phyloP scores from a whole-genome alignment of 345 rosid genomes.

The Sisymbrium altissimum region DNA sequence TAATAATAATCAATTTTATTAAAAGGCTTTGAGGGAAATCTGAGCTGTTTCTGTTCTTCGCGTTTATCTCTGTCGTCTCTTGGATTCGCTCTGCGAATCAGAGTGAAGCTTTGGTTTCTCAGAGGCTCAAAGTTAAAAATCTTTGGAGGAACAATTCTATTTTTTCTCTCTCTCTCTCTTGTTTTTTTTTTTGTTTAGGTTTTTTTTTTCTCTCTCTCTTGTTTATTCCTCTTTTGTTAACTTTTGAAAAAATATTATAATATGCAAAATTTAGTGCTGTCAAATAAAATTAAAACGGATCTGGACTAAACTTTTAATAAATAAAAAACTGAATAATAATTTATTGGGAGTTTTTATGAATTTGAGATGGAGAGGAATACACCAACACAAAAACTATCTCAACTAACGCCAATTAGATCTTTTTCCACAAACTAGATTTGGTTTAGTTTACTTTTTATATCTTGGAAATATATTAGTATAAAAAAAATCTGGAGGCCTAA shows the following conservation, averaged over 20 bases:
- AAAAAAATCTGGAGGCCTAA: not conserved
- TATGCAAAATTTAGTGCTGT: not conserved
- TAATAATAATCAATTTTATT: not conserved
- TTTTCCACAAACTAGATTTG: not conserved
- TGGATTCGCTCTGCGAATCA: constrained; percentile 71
- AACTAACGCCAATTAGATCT: not conserved
- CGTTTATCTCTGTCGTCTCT: constrained; percentile 43
- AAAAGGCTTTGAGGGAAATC: constrained; percentile 1
- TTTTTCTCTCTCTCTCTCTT: constrained; percentile 15
- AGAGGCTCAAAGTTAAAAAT: constrained; percentile 39
- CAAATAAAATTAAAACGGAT: constrained; percentile 3
- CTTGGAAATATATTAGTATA: not conserved
- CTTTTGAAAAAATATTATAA: not conserved
- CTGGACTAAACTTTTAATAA: not conserved
- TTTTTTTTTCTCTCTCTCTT: constrained; percentile 14
- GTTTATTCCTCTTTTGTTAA: constrained; percentile 11
- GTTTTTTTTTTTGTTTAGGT: constrained; percentile 32
- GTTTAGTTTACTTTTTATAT: not conserved
- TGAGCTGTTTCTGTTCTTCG: constrained; percentile 45
- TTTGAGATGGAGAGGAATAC: not conserved
- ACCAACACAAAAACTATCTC: not conserved
- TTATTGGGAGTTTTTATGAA: not conserved
- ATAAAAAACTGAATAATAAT: not conserved
- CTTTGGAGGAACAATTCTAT: constrained; percentile 40
- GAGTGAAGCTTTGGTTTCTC: constrained; percentile 47